Evolutionary conservation across 768 basidiomycete species (phyloP).

Genomic region (Gymnopilus junonius): DNA sequence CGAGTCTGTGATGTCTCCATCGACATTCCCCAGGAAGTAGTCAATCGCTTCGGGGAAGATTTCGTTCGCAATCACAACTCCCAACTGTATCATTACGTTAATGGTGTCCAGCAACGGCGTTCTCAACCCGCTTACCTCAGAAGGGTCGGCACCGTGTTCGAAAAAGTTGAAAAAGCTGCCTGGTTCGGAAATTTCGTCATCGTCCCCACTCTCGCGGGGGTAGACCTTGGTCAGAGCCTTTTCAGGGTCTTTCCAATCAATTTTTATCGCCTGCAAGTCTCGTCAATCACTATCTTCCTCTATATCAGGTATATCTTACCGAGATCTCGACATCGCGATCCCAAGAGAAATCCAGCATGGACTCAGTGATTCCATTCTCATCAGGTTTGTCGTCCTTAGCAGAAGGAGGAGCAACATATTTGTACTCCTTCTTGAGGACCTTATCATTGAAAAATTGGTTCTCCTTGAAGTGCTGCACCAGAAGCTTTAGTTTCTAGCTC

Average conservation of each 20-base stretch:
- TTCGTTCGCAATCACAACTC: slow-evolving; percentile 72
- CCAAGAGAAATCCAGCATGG: slow-evolving; percentile 85
- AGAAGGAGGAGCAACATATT: slow-evolving; percentile 60
- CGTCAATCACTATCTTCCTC: neutral
- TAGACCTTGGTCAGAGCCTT: slow-evolving; percentile 82
- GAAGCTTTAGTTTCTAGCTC: neutral
- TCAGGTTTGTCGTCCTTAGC: slow-evolving; percentile 63
- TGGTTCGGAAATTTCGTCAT: slow-evolving; percentile 66
- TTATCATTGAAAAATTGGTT: slow-evolving; percentile 83
- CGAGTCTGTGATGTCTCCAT: slow-evolving; percentile 62
- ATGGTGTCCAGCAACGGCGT: slow-evolving; percentile 8
- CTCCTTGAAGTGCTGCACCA: slow-evolving; percentile 75
- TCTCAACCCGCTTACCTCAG: slow-evolving; percentile 56
- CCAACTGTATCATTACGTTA: slow-evolving; percentile 54
- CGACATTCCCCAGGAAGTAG: slow-evolving; percentile 74
- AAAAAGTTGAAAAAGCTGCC: slow-evolving; percentile 93
- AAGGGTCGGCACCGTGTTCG: slow-evolving; percentile 64
- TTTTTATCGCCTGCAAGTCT: slow-evolving; percentile 56
- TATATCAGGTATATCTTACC: slow-evolving; percentile 43
- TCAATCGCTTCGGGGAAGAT: slow-evolving; percentile 83
- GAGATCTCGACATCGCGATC: slow-evolving; percentile 70
- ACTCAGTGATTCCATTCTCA: slow-evolving; percentile 73
- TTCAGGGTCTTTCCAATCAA: slow-evolving; percentile 81
- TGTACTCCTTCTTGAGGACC: slow-evolving; percentile 84
- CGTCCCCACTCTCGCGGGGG: slow-evolving; percentile 65